Base-by-base conservation (phyloP, 345 rosid species). In the Citrus sp. region DNA sequence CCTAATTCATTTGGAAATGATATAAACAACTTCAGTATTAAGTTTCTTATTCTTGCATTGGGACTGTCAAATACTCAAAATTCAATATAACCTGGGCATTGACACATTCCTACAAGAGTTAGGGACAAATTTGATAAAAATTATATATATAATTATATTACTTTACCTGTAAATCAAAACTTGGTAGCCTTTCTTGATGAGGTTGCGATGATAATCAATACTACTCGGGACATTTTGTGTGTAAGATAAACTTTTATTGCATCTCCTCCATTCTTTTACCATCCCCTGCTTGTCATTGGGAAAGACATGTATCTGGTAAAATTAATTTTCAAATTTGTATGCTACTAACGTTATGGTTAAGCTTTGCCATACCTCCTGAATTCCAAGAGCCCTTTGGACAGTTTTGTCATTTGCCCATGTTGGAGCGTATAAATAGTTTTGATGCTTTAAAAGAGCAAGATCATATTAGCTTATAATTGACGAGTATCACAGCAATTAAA, bases 341-440 rank as follows among this genome's bases (percentile, higher is more conserved):
- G 27, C 70, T 3, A 66, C 6, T 24, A 3, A 19, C 0, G 14
- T 1, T 1, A 62, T 6, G 67, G 14, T 28, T 27, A 7, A 67
- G 9, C 46, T 10, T 46, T 22, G 4, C 14, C 78, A 28, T 84
- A 84, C 90, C 87, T 79, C 13, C 32, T 82, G 68, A 46, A 75
- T 25, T 32, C 72, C 62, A 3, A 87, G 82, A 42, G 87, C 87
- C 6, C 65, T 62, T 77, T 38, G 86, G 18, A 84, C 90, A 7
- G 58, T 46, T 38, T 63, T 66, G 38, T 84, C 82, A 56, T 87
- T 87, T 3, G 88, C 81, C 90, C 90, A 87, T 14, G 22, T 37
- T 38, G 40, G 59, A 2, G 66, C 16, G 32, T 12, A 70, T 1
- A 65, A 3, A 7, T 79, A 67, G 27, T 81, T 37, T 37, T 77